Evolutionary conservation across 129 eudicot genomes (phyloP), one percentile per base, ranked within the genome.

Genomic region (Kitagawia praeruptora): DNA sequence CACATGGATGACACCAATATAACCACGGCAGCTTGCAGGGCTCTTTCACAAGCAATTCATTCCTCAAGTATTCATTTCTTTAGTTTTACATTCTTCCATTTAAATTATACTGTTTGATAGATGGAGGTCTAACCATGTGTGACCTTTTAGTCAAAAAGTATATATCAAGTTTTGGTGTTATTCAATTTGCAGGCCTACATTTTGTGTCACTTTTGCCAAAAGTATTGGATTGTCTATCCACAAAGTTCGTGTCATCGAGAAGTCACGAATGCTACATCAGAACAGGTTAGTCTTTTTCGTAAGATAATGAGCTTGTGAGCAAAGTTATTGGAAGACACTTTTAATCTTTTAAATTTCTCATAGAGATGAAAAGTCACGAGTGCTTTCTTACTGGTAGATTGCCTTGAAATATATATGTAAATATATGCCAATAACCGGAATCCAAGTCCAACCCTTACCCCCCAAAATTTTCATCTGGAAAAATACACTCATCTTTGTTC

Each of bases 211-310:
- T 87, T 53, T 77, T 95, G 83, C 99, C 99, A 34, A 86, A 86
- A 84, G 85, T 92, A 70, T 86, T 95, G 63, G 93, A 95, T 80
- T 90, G 92, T 82, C 80, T 95, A 75, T 87, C 97, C 64, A 84
- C 88, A 39, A 95, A 86, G 79, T 95, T 95, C 54, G 46, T 81
- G 78, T 82, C 94, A 77, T 92, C 87, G 71, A 92, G 84, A 82
- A 86, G 85, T 85, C 99, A 90, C 8, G 99, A 95, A 53, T 95
- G 97, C 90, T 95, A 89, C 89, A 86, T 95, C 80, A 89, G 87
- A 89, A 89, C 99, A 87, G 99, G 99, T 92, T 83, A 81, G 31
- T 7, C 64, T 70, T 23, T 71, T 10, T 42, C 39, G 1, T 3
- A 21, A 41, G 51, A 41, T 27, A 21, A 23, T 2, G 15, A 73